Evolutionary conservation across 2,329 filamentous ascomycete species (phyloP).

Genomic region (Clarireedia hainanense): DNA sequence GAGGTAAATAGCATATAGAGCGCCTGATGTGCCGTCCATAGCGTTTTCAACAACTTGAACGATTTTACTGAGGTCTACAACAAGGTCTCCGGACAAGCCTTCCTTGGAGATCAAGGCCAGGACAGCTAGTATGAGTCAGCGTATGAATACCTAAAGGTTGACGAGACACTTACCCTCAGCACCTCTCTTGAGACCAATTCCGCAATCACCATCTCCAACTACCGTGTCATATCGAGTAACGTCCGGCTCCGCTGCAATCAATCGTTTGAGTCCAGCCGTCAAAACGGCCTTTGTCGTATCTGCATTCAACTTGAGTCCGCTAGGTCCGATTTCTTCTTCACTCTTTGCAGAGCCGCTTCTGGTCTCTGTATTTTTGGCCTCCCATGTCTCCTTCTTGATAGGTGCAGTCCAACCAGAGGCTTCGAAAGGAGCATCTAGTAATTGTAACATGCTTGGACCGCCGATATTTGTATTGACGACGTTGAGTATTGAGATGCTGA

Average conservation of each 20-base stretch:
- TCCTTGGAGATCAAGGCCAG: slow-evolving; percentile 35
- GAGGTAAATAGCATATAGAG: slow-evolving; percentile 68
- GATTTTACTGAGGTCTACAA: slow-evolving; percentile 52
- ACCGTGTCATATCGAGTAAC: slow-evolving; percentile 63
- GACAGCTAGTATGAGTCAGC: slow-evolving; percentile 30
- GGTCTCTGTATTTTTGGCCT: slow-evolving; percentile 34
- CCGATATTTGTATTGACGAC: slow-evolving; percentile 43
- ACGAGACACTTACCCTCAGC: slow-evolving; percentile 41
- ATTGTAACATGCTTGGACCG: slow-evolving; percentile 48
- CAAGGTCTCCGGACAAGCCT: slow-evolving; percentile 46
- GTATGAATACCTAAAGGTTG: not conserved
- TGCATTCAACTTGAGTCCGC: slow-evolving; percentile 25
- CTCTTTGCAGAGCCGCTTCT: slow-evolving; percentile 18
- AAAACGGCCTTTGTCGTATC: slow-evolving; percentile 43
- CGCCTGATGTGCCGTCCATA: slow-evolving; percentile 72
- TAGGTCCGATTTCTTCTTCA: slow-evolving; percentile 29
- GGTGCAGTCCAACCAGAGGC: slow-evolving; percentile 60
- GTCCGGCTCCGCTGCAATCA: slow-evolving; percentile 57
- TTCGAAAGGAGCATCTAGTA: slow-evolving; percentile 61
- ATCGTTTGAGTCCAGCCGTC: slow-evolving; percentile 44
- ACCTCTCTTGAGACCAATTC: slow-evolving; percentile 59
- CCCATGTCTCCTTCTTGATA: slow-evolving; percentile 51
- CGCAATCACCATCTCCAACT: slow-evolving; percentile 66
- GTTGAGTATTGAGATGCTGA: slow-evolving; percentile 60
- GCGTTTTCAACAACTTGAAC: slow-evolving; percentile 56